Evolutionary conservation across 257 asterid genomes (phyloP), one percentile per base, ranked within the genome.

Genomic region (Ocimum tenuiflorum): DNA sequence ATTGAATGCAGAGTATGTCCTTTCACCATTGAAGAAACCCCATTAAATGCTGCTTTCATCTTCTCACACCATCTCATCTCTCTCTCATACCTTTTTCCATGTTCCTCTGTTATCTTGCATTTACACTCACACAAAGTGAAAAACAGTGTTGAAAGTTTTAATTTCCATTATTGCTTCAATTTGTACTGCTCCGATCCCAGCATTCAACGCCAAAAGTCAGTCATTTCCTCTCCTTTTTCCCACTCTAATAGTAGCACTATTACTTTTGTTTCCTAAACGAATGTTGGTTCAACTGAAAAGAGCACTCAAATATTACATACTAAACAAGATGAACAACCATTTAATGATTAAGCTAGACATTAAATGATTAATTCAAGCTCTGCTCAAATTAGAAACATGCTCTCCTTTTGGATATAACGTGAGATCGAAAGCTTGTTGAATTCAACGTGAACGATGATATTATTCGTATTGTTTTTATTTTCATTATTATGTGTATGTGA

Each of bases 1-100:
- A 70, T 73, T 76, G 42, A 80, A 73, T 76, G 81, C 75, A 68
- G 70, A 59, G 75, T 42, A 63, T 75, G 79, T 75, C 80, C 67
- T 81, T 75, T 78, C 86, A 75, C 83, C 70, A 73, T 78, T 75
- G 59, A 75, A 78, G 79, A 56, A 64, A 70, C 47, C 63, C 59
- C 74, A 73, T 73, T 81, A 15, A 81, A 75, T 81, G 81, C 83
- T 50, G 42, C 51, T 65, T 73, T 66, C 77, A n/a, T 52, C 74
- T 66, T 65, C 56, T 49, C 76, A 46, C 50, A 66, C 36, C 6
- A 22, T 60, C 68, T 45, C 56, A 18, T 38, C 45, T 3, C 45
- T 8, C 45, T 36, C 42, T 8, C 45, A 29, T 19, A 29, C 22
- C 74, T 53, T 73, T 64, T 59, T 8, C 67, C 53, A 68, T 31